Percentiles rank a stretch among this genome's conserved stretches.
Conservation (phyloP, 345 rosid species). For the Gossypium ekmanianum region DNA sequence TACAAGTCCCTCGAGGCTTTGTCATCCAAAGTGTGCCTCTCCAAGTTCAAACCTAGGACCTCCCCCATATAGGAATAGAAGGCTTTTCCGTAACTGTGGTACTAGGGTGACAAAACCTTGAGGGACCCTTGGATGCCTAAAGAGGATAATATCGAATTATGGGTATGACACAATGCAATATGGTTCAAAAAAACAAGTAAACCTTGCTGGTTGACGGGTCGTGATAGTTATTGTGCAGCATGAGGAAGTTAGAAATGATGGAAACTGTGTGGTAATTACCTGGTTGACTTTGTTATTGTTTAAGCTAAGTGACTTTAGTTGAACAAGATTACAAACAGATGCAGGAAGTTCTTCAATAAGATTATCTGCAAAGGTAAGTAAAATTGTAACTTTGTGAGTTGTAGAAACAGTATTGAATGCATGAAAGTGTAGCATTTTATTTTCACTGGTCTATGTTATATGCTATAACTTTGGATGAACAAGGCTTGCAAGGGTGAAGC, state of each 20-base stretch:
- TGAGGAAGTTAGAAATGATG: not conserved
- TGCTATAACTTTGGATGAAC: not conserved
- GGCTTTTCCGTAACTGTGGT: not conserved
- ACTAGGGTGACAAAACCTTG: not conserved
- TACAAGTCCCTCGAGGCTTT: not conserved
- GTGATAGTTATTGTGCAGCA: not conserved
- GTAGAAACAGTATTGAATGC: not conserved
- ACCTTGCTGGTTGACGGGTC: not conserved
- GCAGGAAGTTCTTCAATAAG: slow-evolving; percentile 70
- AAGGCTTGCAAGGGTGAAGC: not conserved
- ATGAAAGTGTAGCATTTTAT: not conserved
- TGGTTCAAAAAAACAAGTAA: not conserved
- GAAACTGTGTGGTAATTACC: slow-evolving; percentile 35
- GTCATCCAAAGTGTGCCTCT: not conserved
- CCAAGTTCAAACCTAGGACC: not conserved
- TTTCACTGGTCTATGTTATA: not conserved
- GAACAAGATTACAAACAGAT: slow-evolving; percentile 73
- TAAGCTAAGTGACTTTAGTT: slow-evolving; percentile 70
- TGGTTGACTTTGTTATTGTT: slow-evolving; percentile 67
- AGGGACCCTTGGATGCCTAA: not conserved
- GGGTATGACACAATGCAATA: not conserved
- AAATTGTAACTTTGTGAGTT: slow-evolving; percentile 18
- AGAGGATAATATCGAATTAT: not conserved
- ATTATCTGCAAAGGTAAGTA: slow-evolving; percentile 65
- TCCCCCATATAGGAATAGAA: not conserved